Evolutionary conservation across 306 rosid species (phyloP), one percentile per base, ranked within the genome.

Genomic region (Acmispon strigosus): DNA sequence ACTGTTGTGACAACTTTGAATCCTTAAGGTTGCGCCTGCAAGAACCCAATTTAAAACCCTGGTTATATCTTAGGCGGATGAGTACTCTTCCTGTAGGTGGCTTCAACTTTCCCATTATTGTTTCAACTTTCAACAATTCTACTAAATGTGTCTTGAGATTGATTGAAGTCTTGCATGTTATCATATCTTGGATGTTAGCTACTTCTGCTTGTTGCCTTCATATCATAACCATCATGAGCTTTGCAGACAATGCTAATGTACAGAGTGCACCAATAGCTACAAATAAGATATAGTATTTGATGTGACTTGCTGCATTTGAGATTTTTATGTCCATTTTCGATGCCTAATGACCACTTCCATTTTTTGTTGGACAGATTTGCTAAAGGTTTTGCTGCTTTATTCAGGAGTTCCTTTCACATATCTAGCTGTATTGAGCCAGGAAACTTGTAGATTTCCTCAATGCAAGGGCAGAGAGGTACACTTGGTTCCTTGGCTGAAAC

Each of bases 381-480:
- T 56, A 10, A 56, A n/a, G 34, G 56, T 59, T 51, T n/a, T 49
- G 73, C 70, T 66, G 62, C 51, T 81, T 37, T 69, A 29, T 51
- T 62, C 62, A 78, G 78, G 81, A 57, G 55, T 72, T 70, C 32
- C 69, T 70, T 69, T 32, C 8, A 15, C 62, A 74, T 63, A 62
- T 54, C 55, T 54, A 66, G 49, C 68, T 64, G 6, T 76, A 43
- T 64, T 77, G 44, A 24, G 77, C 71, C 42, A 62, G 68, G 63
- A 77, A 76, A 42, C 69, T 74, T 47, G 60, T 56, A 81, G 74
- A 66, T 68, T 20, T 73, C 74, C 72, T 83, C 82, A 80, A 89
- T 95, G 97, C 99, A 95, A 95, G 97, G 97, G 82, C 89, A 85
- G 83, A 91, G 97, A 78, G 92, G 96, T 84, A 78, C 87, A 64